Base-by-base conservation (phyloP, 441 rosid species). In the Aquilaria agallochum region DNA sequence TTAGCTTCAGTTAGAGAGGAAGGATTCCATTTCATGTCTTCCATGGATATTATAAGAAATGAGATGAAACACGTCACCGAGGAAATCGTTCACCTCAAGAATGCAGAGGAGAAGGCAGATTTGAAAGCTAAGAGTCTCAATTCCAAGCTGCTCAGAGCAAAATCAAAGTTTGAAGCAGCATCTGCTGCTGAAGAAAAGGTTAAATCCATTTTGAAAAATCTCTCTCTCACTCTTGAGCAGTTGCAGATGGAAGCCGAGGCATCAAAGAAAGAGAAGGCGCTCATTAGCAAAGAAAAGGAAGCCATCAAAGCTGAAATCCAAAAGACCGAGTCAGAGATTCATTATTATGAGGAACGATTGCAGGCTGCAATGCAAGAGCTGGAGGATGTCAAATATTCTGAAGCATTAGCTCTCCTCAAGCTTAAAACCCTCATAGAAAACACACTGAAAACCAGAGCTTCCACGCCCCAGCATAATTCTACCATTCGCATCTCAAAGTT, bases 111-210 rank as follows among this genome's bases (percentile, higher is more conserved):
- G 56, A 87, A 78, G 64, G 63, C 73, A 5, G 89, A 88, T 58
- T n/a, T 47, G 4, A 79, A 72, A 20, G 78, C 83, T 56, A 80
- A 78, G 66, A 84, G 63, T 53, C 83, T 88, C 62, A 83, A 88
- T 42, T 64, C 91, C 2, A 90, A 94, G 86, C 78, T 90, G 68
- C 87, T 90, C n/a, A 79, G 85, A 67, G 92, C 78, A 12, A 94
- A 87, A 69, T 75, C 78, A 52, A 79, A 77, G 68, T 40, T 84
- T 63, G 93, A 85, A 78, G 63, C 82, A 5, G 85, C 70, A 0
- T 66, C 78, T 55, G 72, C 75, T 51, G 79, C 78, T 5, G 89
- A 79, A 73, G 83, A 68, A 65, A 85, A 84, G 76, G 80, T 90
- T 44, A 74, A 67, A 59, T 77, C 74, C 45, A 69, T 84, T 6